A percentile compares a stretch with the other conserved stretches of the same genome.
Evolutionary conservation across 345 rosid species (phyloP).

Genomic region (Brassica napus): Da-Ae NC_063445.1:4319501-4320000

Average conservation of each 20-base stretch:
- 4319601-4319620: slow-evolving; percentile 53
- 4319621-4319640: slow-evolving; percentile 63
- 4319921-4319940: slow-evolving; percentile 58
- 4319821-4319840: background rate
- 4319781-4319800: slow-evolving; percentile 11
- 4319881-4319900: background rate
- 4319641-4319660: slow-evolving; percentile 55
- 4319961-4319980: slow-evolving; percentile 65
- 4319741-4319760: no score
- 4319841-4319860: background rate
- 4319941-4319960: slow-evolving; percentile 46
- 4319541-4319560: slow-evolving; percentile 46
- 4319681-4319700: slow-evolving; percentile 28
- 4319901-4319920: slow-evolving; percentile 15
- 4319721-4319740: background rate
- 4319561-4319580: slow-evolving; percentile 38
- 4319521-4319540: slow-evolving; percentile 43
- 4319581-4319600: slow-evolving; percentile 32
- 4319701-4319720: background rate
- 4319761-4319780: background rate
- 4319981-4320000: slow-evolving; percentile 10
- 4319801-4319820: slow-evolving; percentile 1
- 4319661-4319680: slow-evolving; percentile 58
- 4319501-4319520: slow-evolving; percentile 57
- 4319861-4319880: slow-evolving; percentile 18